Conservation (phyloP, 1,284 basidiomycete genomes). For the Malassezia vespertilionis region DNA sequence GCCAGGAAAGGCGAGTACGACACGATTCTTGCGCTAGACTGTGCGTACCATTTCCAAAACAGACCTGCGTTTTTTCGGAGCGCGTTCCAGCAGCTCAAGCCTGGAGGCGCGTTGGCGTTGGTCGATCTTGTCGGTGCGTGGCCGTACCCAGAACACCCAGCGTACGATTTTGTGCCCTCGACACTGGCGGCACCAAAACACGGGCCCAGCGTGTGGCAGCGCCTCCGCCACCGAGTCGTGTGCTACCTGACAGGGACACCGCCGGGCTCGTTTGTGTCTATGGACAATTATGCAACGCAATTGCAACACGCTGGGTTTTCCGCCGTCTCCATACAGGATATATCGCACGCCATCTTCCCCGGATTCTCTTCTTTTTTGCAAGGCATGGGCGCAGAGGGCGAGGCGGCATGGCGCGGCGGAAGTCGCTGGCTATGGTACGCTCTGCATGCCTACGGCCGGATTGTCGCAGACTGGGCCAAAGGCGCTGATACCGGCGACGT, state of each 20-base stretch:
- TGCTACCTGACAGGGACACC: constrained; percentile 21
- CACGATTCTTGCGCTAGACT: constrained; percentile 40
- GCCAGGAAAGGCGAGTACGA: constrained; percentile 22
- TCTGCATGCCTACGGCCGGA: constrained; percentile 25
- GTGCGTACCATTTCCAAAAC: constrained; percentile 40
- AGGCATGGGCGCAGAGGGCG: constrained; percentile 19
- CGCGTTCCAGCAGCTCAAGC: constrained; percentile 19
- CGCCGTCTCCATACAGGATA: constrained; percentile 25
- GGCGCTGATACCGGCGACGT: constrained; percentile 28
- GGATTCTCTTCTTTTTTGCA: constrained; percentile 34
- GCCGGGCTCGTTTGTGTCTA: constrained; percentile 21
- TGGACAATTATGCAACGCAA: constrained; percentile 21
- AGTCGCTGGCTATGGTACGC: constrained; percentile 15
- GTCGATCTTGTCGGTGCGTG: constrained; percentile 31
- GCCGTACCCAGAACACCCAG: constrained; percentile 22
- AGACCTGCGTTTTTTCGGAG: constrained; percentile 26
- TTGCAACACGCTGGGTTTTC: constrained; percentile 22
- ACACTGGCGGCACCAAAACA: constrained; percentile 15
- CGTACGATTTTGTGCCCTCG: constrained; percentile 3
- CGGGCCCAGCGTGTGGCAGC: constrained; percentile 14
- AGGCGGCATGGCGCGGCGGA: constrained; percentile 31
- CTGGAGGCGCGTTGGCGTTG: constrained; percentile 32
- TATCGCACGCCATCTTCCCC: constrained; percentile 32
- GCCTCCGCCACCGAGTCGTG: constrained; percentile 18
- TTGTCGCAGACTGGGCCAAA: constrained; percentile 30